These are phyloP conservation scores for Acanthamoeba lenticulata DNA, from an alignment of 208 protist species.

Conservation along the genomic window DNA sequence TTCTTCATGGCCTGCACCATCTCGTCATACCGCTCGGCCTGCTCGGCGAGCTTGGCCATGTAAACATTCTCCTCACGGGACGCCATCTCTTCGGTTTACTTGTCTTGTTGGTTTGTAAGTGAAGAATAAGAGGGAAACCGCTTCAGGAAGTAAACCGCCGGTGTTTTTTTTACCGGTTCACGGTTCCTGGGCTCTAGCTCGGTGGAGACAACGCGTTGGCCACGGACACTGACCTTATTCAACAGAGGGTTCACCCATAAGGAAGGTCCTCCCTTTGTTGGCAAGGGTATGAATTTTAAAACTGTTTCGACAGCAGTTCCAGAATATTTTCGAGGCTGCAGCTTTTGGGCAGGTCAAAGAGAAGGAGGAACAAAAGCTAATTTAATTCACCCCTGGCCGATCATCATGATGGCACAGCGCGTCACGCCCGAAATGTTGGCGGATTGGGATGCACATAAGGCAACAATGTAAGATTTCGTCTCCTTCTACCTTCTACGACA, in stretches of 20 bases:
- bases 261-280: no score
- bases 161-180: no score
- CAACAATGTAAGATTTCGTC: not conserved
- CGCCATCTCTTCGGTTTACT: not conserved
- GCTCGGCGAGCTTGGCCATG: conserved; percentile 91
- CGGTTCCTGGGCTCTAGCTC: no score
- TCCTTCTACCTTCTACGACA: not conserved
- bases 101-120: not conserved
- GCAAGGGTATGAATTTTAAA: no score
- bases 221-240: no score
- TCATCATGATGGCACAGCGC: conserved; percentile 18
- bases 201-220: no score
- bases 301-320: not conserved
- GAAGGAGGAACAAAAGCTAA: not conserved
- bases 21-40: conserved; percentile 97
- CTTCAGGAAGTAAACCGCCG: no score
- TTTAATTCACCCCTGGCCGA: not conserved
- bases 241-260: no score
- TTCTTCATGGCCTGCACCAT: conserved; percentile 97
- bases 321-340: not conserved
- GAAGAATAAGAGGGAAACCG: no score
- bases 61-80: conserved; percentile 66
- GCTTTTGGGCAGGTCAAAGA: not conserved
- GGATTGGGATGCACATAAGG: conserved; percentile 37
- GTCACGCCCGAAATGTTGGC: conserved; percentile 21